Percentiles rank a stretch among this genome's conserved stretches.
These are phyloP conservation scores for Cercospora berteroae DNA, from an alignment of 2,329 filamentous ascomycete genomes.

Conservation along the genomic window DNA sequence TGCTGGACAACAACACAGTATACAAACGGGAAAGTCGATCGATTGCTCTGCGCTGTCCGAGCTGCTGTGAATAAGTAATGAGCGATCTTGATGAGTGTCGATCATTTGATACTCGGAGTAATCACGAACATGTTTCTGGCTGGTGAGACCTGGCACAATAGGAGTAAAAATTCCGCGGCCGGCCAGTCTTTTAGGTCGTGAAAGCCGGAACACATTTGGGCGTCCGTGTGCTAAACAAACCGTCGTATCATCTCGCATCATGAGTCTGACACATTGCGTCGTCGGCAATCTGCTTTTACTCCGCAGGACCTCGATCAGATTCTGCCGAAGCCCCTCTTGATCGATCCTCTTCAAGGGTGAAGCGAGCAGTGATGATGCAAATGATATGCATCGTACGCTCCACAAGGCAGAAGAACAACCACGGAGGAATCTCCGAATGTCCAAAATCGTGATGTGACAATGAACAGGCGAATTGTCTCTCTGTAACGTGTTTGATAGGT, in stretches of 20 bases:
- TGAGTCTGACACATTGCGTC: not conserved
- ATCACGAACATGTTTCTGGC: not conserved
- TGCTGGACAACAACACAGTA: too few relatives aligned
- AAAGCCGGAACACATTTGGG: not conserved
- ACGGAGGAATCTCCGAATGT: not conserved
- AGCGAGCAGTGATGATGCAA: not conserved
- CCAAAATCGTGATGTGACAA: not conserved
- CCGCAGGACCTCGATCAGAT: not conserved
- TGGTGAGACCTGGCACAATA: not conserved
- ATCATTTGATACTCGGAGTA: not conserved
- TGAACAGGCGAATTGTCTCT: not conserved
- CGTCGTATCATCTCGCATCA: not conserved
- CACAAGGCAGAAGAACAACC: not conserved
- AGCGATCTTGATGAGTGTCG: not conserved
- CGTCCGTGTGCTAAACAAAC: not conserved
- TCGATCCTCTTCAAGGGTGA: not conserved
- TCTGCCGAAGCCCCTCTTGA: not conserved
- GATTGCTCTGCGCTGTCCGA: not conserved
- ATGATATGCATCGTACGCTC: not conserved
- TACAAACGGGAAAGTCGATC: not conserved
- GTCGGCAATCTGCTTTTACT: not conserved
- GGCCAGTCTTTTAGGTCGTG: not conserved
- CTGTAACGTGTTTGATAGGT: too few relatives aligned
- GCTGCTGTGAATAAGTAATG: not conserved
- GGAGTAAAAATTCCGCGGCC: not conserved